Base-by-base conservation (phyloP, 176 grass and related monocot genomes). In the Bromus sterilis region DNA sequence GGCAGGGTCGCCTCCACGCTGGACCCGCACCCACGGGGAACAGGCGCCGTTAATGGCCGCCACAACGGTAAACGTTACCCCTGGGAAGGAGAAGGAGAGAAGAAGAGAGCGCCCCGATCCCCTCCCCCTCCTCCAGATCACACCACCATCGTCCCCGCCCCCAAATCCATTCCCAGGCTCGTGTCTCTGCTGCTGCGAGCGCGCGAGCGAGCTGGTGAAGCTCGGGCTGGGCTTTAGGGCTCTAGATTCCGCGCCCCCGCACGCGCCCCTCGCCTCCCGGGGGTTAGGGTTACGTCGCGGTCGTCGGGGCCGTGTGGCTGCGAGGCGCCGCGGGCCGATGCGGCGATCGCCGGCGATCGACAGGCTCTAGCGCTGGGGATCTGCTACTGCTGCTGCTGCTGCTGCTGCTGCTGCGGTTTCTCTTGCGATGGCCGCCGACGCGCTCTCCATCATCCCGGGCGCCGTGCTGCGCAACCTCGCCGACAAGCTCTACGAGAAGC, bases 401-500 rank as follows among this genome's bases (percentile, higher is more conserved):
- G n/a, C n/a, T n/a, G n/a, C n/a, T n/a, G n/a, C 77, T 29, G 56
- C 65, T 7, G 57, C 20, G 74, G 31, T 72, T 77, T 59, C 24
- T 66, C 20, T 43, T 63, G 76, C 75, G 76, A 91, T 91, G 89
- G 88, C 83, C 39, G 80, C 88, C 79, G 96, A 99, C 68, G 89
- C 89, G 78, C 82, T 89, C 39, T 82, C 91, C 48, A 83, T 95
- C 81, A 89, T 99, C 28, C 96, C 96, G n/a, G 71, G 90, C 78
- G 79, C 89, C 69, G 96, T 99, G 70, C 80, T 90, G 66, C 87
- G 96, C 78, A 99, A 99, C 82, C 96, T 99, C 73, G 83, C 91
- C 12, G 96, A 99, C 84, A 99, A 99, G 89, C 93, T 99, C 64
- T 99, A 99, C 62, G 96, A 99, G 85, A 99, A 99, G 87, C 91